Base-by-base conservation (phyloP, 345 rosid genomes). In the Kernera saxatilis region DNA sequence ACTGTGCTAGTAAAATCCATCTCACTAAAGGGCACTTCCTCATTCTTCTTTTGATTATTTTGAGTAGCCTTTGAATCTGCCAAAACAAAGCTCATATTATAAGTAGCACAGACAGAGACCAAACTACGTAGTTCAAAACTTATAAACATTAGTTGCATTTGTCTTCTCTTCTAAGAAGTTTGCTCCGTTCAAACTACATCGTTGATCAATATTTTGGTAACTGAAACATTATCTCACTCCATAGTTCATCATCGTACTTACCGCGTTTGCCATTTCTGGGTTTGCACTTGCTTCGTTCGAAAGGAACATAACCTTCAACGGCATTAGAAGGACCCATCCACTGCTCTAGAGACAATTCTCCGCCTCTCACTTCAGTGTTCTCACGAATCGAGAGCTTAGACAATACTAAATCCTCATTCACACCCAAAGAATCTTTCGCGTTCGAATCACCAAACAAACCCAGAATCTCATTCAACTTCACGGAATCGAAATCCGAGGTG, bases 301-400 rank as follows among this genome's bases (percentile, higher is more conserved):
- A 74, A 3, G 96, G 97, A 73, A 89, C 87, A 78, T 91, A 89
- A 54, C 99, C 97, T 79, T 93, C 96, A 68, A 93, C 84, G 27
- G 97, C 93, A 81, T 82, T 78, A 10, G 93, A 85, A 33, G 93
- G 86, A 64, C 96, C 96, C 67, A 70, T 71, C 85, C 86, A 84
- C 56, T 82, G 53, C 49, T 84, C 84, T 45, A 72, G 39, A 36
- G 78, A 30, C 40, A 73, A 73, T 23, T 79, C 85, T 64, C 79
- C 87, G 11, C 40, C 63, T 37, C 51, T 64, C 7, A n/a, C 51
- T 22, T 64, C 83, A 30, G 26, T 64, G 27, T 85, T 88, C 85
- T 89, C 96, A 51, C 67, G 75, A 76, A 87, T 87, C 65, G 46
- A 80, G 48, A 91, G 78, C 53, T 81, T 76, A 8, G 85, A 71